phyloP scores from a whole-genome alignment of 495 filamentous ascomycete genomes.

The Staphylotrichum tortipilum region DNA sequence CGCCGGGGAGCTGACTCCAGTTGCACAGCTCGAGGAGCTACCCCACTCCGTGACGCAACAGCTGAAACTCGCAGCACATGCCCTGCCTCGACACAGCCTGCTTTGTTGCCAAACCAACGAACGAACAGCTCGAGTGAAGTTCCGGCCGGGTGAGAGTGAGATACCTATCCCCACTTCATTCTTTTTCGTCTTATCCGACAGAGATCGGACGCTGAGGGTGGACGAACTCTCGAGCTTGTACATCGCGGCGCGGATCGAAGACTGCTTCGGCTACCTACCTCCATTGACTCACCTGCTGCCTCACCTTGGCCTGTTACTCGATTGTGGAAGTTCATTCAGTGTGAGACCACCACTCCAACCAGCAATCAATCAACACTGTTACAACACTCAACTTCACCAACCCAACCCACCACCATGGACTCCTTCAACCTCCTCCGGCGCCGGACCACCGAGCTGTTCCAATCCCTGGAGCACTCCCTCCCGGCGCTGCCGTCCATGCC shows the following conservation, averaged over 20 bases:
- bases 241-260: too few species aligned
- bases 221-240: too few species aligned
- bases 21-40: background rate
- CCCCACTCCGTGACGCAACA: slow-evolving; percentile 10
- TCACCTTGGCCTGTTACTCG: too few species aligned
- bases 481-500: slow-evolving; percentile 12
- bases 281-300: too few species aligned
- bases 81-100: slow-evolving; percentile 6
- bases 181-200: background rate
- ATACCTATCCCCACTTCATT: background rate
- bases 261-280: too few species aligned
- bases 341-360: background rate
- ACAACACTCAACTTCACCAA: too few species aligned
- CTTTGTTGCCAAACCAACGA: background rate
- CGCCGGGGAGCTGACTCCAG: too few species aligned
- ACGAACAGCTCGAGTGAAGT: background rate
- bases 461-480: slow-evolving; percentile 30
- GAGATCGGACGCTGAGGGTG: background rate
- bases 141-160: too few species aligned
- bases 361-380: too few species aligned
- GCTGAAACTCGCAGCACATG: background rate
- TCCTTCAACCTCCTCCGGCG: slow-evolving; percentile 38
- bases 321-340: too few species aligned
- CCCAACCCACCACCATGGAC: slow-evolving; percentile 26
- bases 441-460: slow-evolving; percentile 36